These are phyloP conservation scores for Simmondsia chinensis DNA, from an alignment of 148 eudicot genomes.

Conservation along the genomic window DNA sequence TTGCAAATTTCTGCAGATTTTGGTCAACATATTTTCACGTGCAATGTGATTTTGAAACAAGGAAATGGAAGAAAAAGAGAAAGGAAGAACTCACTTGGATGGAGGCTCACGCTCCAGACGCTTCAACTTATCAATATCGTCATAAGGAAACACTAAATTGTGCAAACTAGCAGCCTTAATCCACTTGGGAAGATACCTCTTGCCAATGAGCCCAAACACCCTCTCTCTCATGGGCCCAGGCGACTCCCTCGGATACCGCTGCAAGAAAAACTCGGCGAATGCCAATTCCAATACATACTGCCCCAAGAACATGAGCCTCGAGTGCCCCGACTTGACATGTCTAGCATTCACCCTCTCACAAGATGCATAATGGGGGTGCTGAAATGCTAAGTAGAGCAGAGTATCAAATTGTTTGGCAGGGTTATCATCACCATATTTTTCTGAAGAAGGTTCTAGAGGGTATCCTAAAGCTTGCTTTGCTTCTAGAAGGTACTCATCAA, in stretches of 20 bases:
- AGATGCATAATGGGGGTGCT: conserved; percentile 58
- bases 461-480: conserved; percentile 93
- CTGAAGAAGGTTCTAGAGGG: conserved; percentile 70
- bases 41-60: too few species aligned
- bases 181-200: conserved; percentile 63
- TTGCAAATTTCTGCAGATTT: too few species aligned
- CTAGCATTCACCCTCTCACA: conserved; percentile 73
- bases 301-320: conserved; percentile 82
- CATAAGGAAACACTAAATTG: conserved; percentile 81
- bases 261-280: conserved; percentile 86
- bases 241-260: conserved; percentile 73
- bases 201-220: conserved; percentile 72
- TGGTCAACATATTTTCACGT: too few species aligned
- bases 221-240: conserved; percentile 93
- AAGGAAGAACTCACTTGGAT: conserved; percentile 55
- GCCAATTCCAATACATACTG: conserved; percentile 82
- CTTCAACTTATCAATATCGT: conserved; percentile 65
- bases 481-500: conserved; percentile 81
- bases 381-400: conserved; percentile 79
- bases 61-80: conserved; percentile 1
- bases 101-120: conserved; percentile 79
- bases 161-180: conserved; percentile 85
- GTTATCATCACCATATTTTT: conserved; percentile 59
- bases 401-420: conserved; percentile 95
- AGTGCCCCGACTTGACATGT: conserved; percentile 79